phyloP scores from a whole-genome alignment of 805 yeast genomes.

The Starmerella etchellsii region DNA sequence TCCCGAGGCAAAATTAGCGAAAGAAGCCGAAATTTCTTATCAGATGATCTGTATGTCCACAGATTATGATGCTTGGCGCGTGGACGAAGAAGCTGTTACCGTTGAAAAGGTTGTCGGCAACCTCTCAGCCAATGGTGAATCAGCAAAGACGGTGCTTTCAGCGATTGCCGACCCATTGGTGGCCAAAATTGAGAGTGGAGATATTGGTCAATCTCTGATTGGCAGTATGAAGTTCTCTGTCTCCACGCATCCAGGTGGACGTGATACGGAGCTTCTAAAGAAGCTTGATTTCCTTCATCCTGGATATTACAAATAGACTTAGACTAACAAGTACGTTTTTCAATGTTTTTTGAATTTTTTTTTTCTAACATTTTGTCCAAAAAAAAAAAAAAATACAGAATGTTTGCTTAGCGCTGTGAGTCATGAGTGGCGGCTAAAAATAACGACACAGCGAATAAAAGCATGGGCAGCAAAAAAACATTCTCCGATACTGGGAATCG shows the following conservation, averaged over 20 bases:
- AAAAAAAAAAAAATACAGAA: too few species aligned
- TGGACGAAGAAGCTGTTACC: slow-evolving; percentile 87
- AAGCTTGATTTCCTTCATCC: slow-evolving; percentile 84
- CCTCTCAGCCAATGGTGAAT: slow-evolving; percentile 70
- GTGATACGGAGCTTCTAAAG: slow-evolving; percentile 56
- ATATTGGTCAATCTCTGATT: slow-evolving; percentile 53
- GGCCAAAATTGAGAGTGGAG: slow-evolving; percentile 42
- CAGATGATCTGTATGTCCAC: slow-evolving; percentile 99
- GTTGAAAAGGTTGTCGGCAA: slow-evolving; percentile 95
- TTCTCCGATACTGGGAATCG: slow-evolving; percentile 23
- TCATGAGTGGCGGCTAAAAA: too few species aligned
- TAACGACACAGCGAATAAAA: too few species aligned
- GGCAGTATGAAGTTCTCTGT: slow-evolving; percentile 75
- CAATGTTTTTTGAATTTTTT: too few species aligned
- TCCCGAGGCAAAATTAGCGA: slow-evolving; percentile 95
- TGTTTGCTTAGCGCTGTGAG: too few species aligned
- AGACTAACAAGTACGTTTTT: too few species aligned
- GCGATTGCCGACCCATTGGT: slow-evolving; percentile 56
- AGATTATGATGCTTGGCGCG: slow-evolving; percentile 98
- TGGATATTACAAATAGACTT: slow-evolving; percentile 30
- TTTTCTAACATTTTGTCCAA: too few species aligned
- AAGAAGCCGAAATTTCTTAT: slow-evolving; percentile 93
- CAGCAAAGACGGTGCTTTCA: slow-evolving; percentile 69
- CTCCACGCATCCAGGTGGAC: slow-evolving; percentile 61
- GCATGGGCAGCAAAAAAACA: slow-evolving; percentile 3